Evolutionary conservation across 2,329 filamentous ascomycete species (phyloP).

Genomic region (Botrytis aclada): DNA sequence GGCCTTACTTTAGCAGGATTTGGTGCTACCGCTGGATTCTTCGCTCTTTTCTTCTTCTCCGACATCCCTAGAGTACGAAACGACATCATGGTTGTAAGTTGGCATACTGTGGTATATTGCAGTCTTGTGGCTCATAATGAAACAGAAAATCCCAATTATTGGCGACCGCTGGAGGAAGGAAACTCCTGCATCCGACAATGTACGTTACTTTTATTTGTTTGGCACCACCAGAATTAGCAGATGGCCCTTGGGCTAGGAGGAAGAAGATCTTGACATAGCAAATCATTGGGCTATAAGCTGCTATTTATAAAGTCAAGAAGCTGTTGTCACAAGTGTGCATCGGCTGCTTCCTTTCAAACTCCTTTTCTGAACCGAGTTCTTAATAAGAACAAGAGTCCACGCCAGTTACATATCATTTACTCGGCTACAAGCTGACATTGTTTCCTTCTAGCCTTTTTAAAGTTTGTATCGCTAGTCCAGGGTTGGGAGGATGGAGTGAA

Average conservation of each 20-base stretch:
- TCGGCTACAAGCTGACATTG: neutral
- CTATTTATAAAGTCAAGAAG: neutral
- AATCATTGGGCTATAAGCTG: neutral
- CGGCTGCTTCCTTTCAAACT: neutral
- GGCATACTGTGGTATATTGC: neutral
- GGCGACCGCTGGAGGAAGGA: slow-evolving; percentile 51
- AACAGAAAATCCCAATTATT: slow-evolving; percentile 55
- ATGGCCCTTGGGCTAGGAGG: too few relatives aligned
- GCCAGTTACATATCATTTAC: neutral
- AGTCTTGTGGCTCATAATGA: slow-evolving; percentile 10
- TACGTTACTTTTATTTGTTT: slow-evolving; percentile 41
- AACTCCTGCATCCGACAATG: slow-evolving; percentile 60
- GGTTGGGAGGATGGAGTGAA: neutral
- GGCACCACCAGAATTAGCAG: too few relatives aligned
- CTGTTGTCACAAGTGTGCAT: slow-evolving; percentile 4
- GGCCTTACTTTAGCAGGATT: slow-evolving; percentile 52
- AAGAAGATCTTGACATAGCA: neutral
- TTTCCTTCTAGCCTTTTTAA: slow-evolving; percentile 15
- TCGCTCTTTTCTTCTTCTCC: slow-evolving; percentile 59
- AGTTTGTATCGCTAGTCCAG: neutral
- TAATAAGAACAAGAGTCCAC: neutral
- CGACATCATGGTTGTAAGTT: slow-evolving; percentile 56
- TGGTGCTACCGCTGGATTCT: slow-evolving; percentile 53
- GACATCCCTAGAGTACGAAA: slow-evolving; percentile 58
- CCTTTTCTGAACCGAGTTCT: neutral